Conservation (phyloP, 1,284 basidiomycete genomes). For the Microbotryum lychnidis-dioicae region DNA sequence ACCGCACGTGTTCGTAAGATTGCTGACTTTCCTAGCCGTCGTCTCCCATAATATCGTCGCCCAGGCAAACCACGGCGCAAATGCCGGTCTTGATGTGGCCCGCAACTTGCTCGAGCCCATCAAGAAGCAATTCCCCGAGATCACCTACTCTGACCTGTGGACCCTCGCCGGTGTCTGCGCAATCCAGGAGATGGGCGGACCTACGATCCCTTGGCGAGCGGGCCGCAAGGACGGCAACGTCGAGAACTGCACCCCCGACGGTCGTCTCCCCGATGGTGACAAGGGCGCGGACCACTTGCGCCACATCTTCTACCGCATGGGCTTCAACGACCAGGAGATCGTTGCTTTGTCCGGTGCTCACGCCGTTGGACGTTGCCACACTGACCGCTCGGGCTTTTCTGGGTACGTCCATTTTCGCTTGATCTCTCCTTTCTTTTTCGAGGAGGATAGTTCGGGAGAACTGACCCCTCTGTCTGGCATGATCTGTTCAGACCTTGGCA, state of each 20-base stretch:
- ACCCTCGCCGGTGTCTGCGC: slow-evolving; percentile 43
- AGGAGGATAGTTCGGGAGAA: neutral
- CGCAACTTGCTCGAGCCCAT: slow-evolving; percentile 31
- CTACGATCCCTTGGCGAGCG: slow-evolving; percentile 39
- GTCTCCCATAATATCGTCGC: too few species aligned
- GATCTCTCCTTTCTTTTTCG: slow-evolving; percentile 2
- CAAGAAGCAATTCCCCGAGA: slow-evolving; percentile 32
- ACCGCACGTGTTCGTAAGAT: too few species aligned
- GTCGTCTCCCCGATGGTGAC: slow-evolving; percentile 42
- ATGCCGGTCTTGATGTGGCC: slow-evolving; percentile 18
- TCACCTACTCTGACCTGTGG: slow-evolving; percentile 31
- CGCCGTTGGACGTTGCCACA: slow-evolving; percentile 88
- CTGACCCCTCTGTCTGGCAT: slow-evolving; percentile 1
- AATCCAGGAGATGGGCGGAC: slow-evolving; percentile 39
- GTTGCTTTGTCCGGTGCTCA: slow-evolving; percentile 82
- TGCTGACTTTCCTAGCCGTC: too few species aligned
- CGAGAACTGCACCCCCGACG: slow-evolving; percentile 39
- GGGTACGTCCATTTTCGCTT: neutral
- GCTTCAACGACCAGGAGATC: slow-evolving; percentile 88
- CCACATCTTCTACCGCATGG: slow-evolving; percentile 43
- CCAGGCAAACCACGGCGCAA: slow-evolving; percentile 31
- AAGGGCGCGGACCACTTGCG: slow-evolving; percentile 42
- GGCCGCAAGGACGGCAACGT: slow-evolving; percentile 40
- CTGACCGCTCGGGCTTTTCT: slow-evolving; percentile 62
- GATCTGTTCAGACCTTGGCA: neutral